These are phyloP conservation scores for Setomelanomma holmii DNA, from an alignment of 2,329 filamentous ascomycete species.

Conservation along the genomic window DNA sequence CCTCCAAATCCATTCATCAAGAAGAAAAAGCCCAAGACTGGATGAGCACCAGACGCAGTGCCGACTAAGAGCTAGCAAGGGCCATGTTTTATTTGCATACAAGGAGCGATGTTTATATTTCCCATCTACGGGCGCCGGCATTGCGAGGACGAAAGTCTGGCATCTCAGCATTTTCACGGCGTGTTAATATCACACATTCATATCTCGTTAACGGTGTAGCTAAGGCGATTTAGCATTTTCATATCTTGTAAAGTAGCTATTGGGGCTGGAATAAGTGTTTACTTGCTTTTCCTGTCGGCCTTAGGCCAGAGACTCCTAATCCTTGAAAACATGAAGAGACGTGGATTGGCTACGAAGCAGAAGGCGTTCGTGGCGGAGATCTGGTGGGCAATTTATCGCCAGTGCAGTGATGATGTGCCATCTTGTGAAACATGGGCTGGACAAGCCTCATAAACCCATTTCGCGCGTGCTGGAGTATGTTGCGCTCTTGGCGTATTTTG, in stretches of 20 bases:
- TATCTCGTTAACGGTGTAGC: background rate
- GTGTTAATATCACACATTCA: background rate
- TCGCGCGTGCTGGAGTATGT: too few relatives aligned
- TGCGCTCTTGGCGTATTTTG: conserved; percentile 3
- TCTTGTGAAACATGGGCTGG: conserved; percentile 4
- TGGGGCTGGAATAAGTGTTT: background rate
- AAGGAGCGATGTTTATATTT: background rate
- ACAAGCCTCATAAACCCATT: background rate
- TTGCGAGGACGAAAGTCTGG: too few relatives aligned
- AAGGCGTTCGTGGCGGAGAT: conserved; percentile 23
- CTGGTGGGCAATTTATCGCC: conserved; percentile 22
- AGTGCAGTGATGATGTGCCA: conserved; percentile 9
- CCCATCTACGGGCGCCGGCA: too few relatives aligned
- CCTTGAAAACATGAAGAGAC: too few relatives aligned
- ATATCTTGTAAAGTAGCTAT: conserved; percentile 1
- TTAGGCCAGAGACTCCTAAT: too few relatives aligned
- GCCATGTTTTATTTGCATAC: conserved; percentile 11
- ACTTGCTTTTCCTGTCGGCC: conserved; percentile 10
- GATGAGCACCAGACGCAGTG: too few relatives aligned
- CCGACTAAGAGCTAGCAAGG: too few relatives aligned
- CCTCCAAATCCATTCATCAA: conserved; percentile 37
- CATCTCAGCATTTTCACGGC: conserved; percentile 2
- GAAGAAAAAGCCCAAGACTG: conserved; percentile 37
- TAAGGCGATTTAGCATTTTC: background rate
- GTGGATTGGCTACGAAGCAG: conserved; percentile 17